Percentiles rank a stretch among this genome's conserved stretches.
Evolutionary conservation across 495 filamentous ascomycete species (phyloP).

Genomic region (Lasiosphaeria miniovina): DNA sequence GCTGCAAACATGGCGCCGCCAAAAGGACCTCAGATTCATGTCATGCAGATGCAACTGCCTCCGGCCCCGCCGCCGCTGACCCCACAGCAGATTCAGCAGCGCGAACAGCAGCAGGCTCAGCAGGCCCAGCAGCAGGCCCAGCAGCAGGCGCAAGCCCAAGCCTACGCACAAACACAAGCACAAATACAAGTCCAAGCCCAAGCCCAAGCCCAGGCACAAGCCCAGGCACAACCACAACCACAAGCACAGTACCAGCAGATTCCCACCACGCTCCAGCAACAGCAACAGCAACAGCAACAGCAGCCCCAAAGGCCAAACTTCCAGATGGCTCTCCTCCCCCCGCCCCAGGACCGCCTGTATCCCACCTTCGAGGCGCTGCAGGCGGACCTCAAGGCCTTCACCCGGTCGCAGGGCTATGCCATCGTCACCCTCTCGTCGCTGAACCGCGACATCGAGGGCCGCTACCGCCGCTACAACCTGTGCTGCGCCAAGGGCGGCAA

Average conservation of each 20-base stretch:
- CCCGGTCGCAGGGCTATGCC: conserved; percentile 34
- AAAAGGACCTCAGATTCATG: neutral
- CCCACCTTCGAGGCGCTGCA: conserved; percentile 26
- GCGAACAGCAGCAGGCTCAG: conserved; percentile 12
- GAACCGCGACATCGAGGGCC: conserved; percentile 31
- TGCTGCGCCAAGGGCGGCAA: conserved; percentile 38
- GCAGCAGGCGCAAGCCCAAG: conserved; percentile 1
- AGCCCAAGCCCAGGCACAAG: too few species aligned
- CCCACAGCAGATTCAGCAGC: conserved; percentile 7
- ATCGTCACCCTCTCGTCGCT: conserved; percentile 31
- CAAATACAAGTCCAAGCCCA: conserved; percentile 12
- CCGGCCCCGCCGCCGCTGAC: neutral
- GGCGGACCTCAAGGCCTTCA: conserved; percentile 29
- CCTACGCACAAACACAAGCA: conserved; percentile 20
- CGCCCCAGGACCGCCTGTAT: conserved; percentile 34
- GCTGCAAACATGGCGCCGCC: neutral
- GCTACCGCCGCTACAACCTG: conserved; percentile 37
- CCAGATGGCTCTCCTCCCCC: conserved; percentile 33
- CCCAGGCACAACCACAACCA: neutral
- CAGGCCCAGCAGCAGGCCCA: neutral
- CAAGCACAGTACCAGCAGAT: neutral
- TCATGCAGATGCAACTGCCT: conserved; percentile 4
- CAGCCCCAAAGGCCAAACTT: conserved; percentile 22
- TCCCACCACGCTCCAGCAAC: conserved; percentile 9
- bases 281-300: conserved; percentile 20